Base-by-base conservation (phyloP, 352 stramenopile species). In the Phytophthora citricola region DNA sequence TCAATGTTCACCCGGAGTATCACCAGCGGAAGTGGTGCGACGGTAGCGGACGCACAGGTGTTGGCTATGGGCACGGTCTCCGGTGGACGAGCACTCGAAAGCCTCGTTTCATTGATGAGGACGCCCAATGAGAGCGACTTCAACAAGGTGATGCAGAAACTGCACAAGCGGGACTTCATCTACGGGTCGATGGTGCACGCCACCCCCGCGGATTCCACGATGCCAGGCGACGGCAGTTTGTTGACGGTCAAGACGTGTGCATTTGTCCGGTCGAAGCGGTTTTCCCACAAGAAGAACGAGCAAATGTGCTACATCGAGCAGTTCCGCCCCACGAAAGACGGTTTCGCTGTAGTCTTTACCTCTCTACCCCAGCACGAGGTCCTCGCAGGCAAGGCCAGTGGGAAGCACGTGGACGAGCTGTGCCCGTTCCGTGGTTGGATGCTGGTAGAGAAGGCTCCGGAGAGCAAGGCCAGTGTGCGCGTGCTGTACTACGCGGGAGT, bases 81-180 rank as follows among this genome's bases (percentile, higher is more conserved):
- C 1, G 58, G 67, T n/a, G 58, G 52, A 1, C 51, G 68, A 4
- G 68, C 68, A 4, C 24, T 79, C 1, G 67, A 76, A 27, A 46
- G 32, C 15, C 32, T 79, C 39, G 55, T 65, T 4, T 63, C 63
- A 5, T 41, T 71, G 2, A 41, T 86, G 26, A 29, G 66, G 7
- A 73, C 66, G 0, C 40, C 65, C 4, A 73, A 56, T 27, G 75
- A 83, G 44, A 78, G 43, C 36, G 69, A 74, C 38, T 78, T 67
- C 47, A 83, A 83, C 44, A 49, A 40, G 1, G 29, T 73, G n/a
- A 84, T 86, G 75, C 66, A 71, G 22, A 36, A 64, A 5, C 27
- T 84, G 4, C 82, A 77, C 70, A 67, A 77, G 48, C 51, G 67
- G 0, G 61, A 82, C 32, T 86, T 84, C 38, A 82, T 86, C 55